Evolutionary conservation across 352 stramenopile species (phyloP).

Genomic region (Phytophthora foliorum): DNA sequence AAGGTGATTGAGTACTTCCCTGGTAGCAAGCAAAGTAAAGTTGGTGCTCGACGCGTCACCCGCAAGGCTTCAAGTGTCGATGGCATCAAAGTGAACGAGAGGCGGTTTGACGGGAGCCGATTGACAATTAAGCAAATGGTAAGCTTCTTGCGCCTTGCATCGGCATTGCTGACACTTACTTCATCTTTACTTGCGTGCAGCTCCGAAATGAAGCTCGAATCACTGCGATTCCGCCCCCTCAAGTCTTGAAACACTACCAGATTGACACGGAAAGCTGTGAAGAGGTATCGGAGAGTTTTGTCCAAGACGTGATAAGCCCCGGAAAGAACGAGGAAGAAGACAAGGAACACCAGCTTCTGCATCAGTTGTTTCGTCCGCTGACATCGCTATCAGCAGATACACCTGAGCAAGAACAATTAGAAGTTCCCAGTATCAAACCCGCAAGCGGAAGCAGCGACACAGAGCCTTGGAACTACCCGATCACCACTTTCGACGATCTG

Average conservation of each 20-base stretch:
- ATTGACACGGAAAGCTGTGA: constrained; percentile 63
- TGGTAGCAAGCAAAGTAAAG: background rate
- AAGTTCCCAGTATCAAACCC: background rate
- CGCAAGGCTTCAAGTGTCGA: background rate
- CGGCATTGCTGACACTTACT: background rate
- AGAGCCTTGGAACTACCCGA: constrained; percentile 71
- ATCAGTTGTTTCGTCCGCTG: constrained; percentile 38
- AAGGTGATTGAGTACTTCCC: constrained; percentile 58
- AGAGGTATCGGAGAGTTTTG: constrained; percentile 3
- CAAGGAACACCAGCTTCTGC: constrained; percentile 32
- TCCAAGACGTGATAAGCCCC: background rate
- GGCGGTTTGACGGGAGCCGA: constrained; percentile 66
- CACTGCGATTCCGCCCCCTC: constrained; percentile 48
- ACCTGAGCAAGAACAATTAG: background rate
- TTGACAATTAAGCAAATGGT: constrained; percentile 77
- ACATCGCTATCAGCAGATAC: background rate
- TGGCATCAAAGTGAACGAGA: constrained; percentile 16
- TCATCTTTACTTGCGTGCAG: constrained; percentile 11
- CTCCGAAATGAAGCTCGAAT: constrained; percentile 53
- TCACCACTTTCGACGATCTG: constrained; percentile 71
- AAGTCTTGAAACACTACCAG: constrained; percentile 56
- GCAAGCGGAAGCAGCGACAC: constrained; percentile 21
- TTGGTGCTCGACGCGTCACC: background rate
- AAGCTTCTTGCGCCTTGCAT: background rate
- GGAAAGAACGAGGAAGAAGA: constrained; percentile 24